Conservation (phyloP, 1,284 basidiomycete species). For the Golubevia pallescens region DNA sequence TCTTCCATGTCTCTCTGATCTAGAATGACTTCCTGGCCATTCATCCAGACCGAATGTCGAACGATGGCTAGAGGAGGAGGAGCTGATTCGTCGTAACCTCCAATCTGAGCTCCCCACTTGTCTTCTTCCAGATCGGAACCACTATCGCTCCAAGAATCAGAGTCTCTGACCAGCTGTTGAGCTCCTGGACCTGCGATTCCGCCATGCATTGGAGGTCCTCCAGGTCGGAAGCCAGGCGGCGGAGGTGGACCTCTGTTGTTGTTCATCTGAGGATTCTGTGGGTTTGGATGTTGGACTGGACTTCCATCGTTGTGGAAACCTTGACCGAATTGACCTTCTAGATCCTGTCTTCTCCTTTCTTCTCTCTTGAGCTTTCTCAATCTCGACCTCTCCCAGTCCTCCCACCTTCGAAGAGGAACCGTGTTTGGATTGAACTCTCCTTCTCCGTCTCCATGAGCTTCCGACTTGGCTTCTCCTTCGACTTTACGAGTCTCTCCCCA, state of each 20-base stretch:
- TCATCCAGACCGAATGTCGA: conserved; percentile 43
- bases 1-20: conserved; percentile 47
- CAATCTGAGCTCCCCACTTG: conserved; percentile 76
- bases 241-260: too few relatives aligned
- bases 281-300: conserved; percentile 3
- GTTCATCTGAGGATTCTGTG: too few relatives aligned
- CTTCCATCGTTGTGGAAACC: conserved; percentile 26
- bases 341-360: conserved; percentile 72
- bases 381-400: conserved; percentile 98
- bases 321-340: conserved; percentile 68
- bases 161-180: too few relatives aligned
- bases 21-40: conserved; percentile 36
- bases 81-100: conserved; percentile 52
- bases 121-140: conserved; percentile 76
- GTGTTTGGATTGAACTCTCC: conserved; percentile 70
- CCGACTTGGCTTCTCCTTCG: conserved; percentile 71
- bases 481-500: conserved; percentile 99
- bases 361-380: conserved; percentile 88
- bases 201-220: conserved; percentile 37
- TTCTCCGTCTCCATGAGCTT: conserved; percentile 76
- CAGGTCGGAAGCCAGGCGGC: too few relatives aligned
- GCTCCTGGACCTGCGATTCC: conserved; percentile 46
- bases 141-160: conserved; percentile 29
- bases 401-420: conserved; percentile 92
- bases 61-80: conserved; percentile 49